These are phyloP conservation scores for Cucurbita pepo DNA, from an alignment of 306 rosid genomes.

Conservation along the genomic window DNA sequence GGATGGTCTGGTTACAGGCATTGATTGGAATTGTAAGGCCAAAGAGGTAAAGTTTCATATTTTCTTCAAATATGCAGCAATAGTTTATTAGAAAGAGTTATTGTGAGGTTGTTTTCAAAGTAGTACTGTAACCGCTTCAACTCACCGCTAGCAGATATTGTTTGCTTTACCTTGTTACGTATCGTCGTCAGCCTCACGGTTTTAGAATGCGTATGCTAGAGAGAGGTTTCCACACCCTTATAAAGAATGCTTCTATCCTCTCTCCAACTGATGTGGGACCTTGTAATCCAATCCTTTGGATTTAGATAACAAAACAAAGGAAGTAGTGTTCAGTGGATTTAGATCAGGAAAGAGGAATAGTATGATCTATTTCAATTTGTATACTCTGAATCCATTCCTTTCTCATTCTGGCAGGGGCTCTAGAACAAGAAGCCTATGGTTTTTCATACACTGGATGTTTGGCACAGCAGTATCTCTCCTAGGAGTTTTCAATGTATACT, in stretches of 20 bases:
- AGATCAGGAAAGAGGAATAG: no score
- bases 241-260: no score
- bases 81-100: neutral
- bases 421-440: slow-evolving; percentile 63
- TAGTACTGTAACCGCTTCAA: neutral
- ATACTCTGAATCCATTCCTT: neutral
- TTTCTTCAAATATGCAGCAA: neutral
- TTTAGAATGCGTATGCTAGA: no score
- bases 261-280: no score
- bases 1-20: slow-evolving; percentile 58
- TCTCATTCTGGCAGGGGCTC: slow-evolving; percentile 31
- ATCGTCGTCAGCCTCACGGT: no score
- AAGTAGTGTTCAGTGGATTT: no score
- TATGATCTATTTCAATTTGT: no score
- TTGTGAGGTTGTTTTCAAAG: neutral
- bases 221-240: no score
- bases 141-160: no score
- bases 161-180: no score
- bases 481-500: slow-evolving; percentile 54
- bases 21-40: slow-evolving; percentile 59
- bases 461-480: slow-evolving; percentile 51
- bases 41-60: slow-evolving; percentile 27
- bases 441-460: slow-evolving; percentile 54
- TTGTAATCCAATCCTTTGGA: no score
- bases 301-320: no score